Percentiles rank a stretch among this genome's conserved stretches.
These are phyloP conservation scores for Pyrenula massariospora DNA, from an alignment of 495 filamentous ascomycete genomes.

Conservation along the genomic window DNA sequence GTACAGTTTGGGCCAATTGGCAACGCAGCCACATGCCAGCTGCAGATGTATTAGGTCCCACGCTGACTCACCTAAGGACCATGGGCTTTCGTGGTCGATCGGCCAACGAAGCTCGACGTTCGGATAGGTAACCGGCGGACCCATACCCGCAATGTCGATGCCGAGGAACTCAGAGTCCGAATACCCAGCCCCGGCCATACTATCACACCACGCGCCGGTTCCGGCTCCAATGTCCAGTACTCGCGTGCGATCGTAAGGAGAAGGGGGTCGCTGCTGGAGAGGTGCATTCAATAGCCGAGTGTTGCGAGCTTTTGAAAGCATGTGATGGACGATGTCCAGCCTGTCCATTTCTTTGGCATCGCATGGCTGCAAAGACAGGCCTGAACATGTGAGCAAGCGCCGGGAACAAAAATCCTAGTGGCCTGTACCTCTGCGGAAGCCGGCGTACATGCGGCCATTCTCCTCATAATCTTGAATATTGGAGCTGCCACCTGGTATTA, in stretches of 20 bases:
- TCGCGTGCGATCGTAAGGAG: constrained; percentile 28
- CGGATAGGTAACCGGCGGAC: constrained; percentile 57
- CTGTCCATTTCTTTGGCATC: constrained; percentile 58
- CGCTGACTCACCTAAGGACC: constrained; percentile 60
- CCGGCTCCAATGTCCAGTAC: constrained; percentile 81
- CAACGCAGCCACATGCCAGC: constrained; percentile 69
- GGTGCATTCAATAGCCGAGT: constrained; percentile 19
- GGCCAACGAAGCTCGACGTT: constrained; percentile 54
- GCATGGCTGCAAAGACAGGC: constrained; percentile 38
- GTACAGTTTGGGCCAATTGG: constrained; percentile 68
- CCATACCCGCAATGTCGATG: constrained; percentile 70
- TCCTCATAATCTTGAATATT: constrained; percentile 16
- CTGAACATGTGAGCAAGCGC: constrained; percentile 8
- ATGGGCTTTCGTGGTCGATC: constrained; percentile 72
- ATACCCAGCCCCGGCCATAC: constrained; percentile 59
- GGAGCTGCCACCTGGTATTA: background rate
- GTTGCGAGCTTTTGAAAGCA: constrained; percentile 56
- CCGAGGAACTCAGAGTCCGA: constrained; percentile 53
- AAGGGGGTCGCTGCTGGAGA: constrained; percentile 44
- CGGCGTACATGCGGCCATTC: constrained; percentile 37
- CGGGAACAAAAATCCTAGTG: background rate
- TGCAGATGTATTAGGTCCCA: constrained; percentile 85
- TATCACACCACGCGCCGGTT: constrained; percentile 85
- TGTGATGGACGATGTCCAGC: constrained; percentile 67
- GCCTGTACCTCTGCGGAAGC: constrained; percentile 18